Base-by-base conservation (phyloP, 2,329 filamentous ascomycete species). In the Thelonectria blattea region DNA sequence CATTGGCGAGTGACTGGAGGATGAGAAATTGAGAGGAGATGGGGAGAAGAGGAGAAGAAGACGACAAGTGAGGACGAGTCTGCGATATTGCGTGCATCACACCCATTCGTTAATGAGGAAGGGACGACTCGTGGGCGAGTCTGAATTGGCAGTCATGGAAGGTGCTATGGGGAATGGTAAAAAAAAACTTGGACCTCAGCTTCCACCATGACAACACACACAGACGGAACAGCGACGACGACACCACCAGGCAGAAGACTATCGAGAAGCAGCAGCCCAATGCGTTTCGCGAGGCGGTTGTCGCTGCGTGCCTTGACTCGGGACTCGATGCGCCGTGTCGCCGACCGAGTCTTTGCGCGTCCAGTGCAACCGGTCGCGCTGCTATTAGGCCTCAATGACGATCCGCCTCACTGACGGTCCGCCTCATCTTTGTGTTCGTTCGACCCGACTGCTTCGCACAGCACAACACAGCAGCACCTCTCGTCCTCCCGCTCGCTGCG, bases 331-430 rank as follows among this genome's bases (percentile, higher is more conserved):
- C 18, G 17, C 17, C 9, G 15, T 17, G 10, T 60, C 60, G 22
- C 22, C 22, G 22, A 24, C 22, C 22, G 22, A 24, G 22, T 24
- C 22, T 24, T 24, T 24, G 37, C 47, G 27, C 55, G 30, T 54
- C 22, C 22, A 24, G 51, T 59, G 45, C 39, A 20, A 18, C 27
- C 27, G n/a, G 15, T 7, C 27, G 27, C n/a, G n/a, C 22, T 22
- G n/a, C 41, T 47, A 68, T 73, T 71, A 69, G 72, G 71, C 71
- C 66, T 67, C 66, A 58, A 73, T 65, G 66, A 18, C 27, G 27
- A 10, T 8, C 27, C 68, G 58, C 62, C 68, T 68, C 65, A 65
- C n/a, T n/a, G n/a, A n/a, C n/a, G n/a, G 22, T 4, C 22, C 68
- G 58, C 62, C 68, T 68, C 65, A 65, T 68, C 49, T 43, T 46